Evolutionary conservation across 2,329 filamentous ascomycete species (phyloP).

Genomic region (Ceratocystis variospora): DNA sequence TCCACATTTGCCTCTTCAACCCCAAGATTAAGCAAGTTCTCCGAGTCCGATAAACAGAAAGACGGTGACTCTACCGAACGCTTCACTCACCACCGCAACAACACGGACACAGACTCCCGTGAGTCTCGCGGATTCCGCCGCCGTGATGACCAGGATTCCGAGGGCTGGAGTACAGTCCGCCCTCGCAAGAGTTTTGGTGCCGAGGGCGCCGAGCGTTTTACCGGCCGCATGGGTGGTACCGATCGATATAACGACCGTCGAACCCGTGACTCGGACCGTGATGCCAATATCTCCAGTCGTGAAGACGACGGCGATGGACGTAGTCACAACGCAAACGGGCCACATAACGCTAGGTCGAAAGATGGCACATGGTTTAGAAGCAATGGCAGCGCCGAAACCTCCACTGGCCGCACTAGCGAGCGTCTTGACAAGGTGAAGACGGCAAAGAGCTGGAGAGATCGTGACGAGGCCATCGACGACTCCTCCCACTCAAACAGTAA

Average conservation of each 20-base stretch:
- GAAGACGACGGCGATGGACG: constrained; percentile 38
- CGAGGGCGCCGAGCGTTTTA: constrained; percentile 58
- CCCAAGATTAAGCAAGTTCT: constrained; percentile 1
- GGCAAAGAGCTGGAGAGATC: constrained; percentile 47
- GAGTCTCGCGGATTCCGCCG: constrained; percentile 35
- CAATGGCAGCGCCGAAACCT: constrained; percentile 29
- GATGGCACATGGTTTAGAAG: constrained; percentile 65
- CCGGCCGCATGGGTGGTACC: constrained; percentile 47
- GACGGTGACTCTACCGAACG: constrained; percentile 42
- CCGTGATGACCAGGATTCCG: constrained; percentile 46
- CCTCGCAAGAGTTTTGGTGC: constrained; percentile 60
- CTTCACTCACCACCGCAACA: constrained; percentile 36
- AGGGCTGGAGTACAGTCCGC: constrained; percentile 63
- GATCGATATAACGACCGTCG: constrained; percentile 33
- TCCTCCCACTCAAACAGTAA: constrained; percentile 41
- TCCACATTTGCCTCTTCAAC: constrained; percentile 19
- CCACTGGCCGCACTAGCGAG: constrained; percentile 33
- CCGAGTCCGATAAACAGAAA: constrained; percentile 26
- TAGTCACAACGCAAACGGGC: constrained; percentile 44
- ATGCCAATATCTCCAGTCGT: constrained; percentile 38
- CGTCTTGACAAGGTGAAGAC: constrained; percentile 37
- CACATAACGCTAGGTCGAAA: constrained; percentile 42
- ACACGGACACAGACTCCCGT: constrained; percentile 35
- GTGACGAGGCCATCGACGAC: constrained; percentile 38
- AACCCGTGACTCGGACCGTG: constrained; percentile 42